phyloP scores from a whole-genome alignment of 768 basidiomycete species.

The Termitomyces sp. region DNA sequence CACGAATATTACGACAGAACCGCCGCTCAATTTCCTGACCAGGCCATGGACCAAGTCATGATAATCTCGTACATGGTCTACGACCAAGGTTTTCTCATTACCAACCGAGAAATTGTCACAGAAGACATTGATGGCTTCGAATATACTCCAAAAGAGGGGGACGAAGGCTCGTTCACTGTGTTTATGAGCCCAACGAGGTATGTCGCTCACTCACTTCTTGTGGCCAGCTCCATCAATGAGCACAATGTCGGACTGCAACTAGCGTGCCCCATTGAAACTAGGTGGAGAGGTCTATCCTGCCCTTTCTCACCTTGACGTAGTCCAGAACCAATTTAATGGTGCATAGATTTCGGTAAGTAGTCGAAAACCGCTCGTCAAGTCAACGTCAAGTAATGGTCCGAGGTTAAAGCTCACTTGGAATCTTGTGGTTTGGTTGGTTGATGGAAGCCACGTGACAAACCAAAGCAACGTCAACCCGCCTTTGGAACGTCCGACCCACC shows the following conservation, averaged over 20 bases:
- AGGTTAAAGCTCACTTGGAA: no score
- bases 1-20: no score
- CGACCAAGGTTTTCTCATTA: slow-evolving; percentile 95
- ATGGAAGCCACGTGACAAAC: slow-evolving; percentile 1
- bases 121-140: slow-evolving; percentile 99
- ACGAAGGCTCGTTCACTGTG: slow-evolving; percentile 92
- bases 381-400: no score
- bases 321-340: not conserved
- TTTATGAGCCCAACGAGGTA: slow-evolving; percentile 92
- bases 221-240: not conserved
- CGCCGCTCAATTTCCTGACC: slow-evolving; percentile 99
- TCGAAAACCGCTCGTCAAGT: no score
- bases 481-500: slow-evolving; percentile 14
- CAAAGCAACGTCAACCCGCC: slow-evolving; percentile 7
- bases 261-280: slow-evolving; percentile 16
- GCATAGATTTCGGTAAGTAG: not conserved
- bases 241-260: slow-evolving; percentile 54
- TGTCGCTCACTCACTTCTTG: slow-evolving; percentile 12
- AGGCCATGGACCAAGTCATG: slow-evolving; percentile 96
- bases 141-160: slow-evolving; percentile 97
- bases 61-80: slow-evolving; percentile 99
- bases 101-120: slow-evolving; percentile 93
- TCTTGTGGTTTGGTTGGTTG: no score
- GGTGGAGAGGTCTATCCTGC: not conserved
- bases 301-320: not conserved